Conservation (phyloP, 139 green algal species). For the Chlorella vulgaris region DNA sequence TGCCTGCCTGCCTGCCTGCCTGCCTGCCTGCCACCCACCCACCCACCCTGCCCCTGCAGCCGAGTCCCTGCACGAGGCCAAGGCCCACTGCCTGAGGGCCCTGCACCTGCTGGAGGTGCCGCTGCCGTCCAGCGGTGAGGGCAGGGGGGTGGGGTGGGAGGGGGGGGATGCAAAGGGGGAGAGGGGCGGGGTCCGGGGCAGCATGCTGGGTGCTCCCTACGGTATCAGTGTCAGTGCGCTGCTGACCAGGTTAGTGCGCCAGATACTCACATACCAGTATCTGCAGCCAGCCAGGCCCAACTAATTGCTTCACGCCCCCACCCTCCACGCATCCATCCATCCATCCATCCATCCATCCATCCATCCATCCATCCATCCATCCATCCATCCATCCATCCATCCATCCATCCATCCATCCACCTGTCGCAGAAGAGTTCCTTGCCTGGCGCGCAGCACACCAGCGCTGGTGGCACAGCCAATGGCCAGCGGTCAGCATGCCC, state of each 20-base stretch:
- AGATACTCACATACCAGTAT: no score
- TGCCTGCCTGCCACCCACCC: background rate
- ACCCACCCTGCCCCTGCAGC: background rate
- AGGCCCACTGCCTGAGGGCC: slow-evolving; percentile 31
- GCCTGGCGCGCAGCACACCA: background rate
- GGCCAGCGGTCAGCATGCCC: no score
- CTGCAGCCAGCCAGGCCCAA: no score
- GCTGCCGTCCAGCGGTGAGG: slow-evolving; percentile 39
- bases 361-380: background rate
- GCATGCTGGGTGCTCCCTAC: no score
- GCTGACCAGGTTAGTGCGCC: no score
- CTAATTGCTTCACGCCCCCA: no score
- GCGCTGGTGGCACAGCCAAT: background rate
- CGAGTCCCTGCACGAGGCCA: slow-evolving; percentile 13
- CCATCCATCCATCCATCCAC: background rate
- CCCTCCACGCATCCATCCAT: no score
- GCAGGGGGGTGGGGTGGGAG: background rate
- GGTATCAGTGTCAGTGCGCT: no score
- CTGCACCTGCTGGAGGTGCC: slow-evolving; percentile 47
- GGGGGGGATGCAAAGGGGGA: background rate
- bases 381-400: background rate
- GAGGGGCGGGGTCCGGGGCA: no score
- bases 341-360: no score
- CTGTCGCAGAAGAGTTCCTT: slow-evolving; percentile 4
- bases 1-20: background rate